phyloP scores from a whole-genome alignment of 208 protist species.

The Leishmania martiniquensis region DNA sequence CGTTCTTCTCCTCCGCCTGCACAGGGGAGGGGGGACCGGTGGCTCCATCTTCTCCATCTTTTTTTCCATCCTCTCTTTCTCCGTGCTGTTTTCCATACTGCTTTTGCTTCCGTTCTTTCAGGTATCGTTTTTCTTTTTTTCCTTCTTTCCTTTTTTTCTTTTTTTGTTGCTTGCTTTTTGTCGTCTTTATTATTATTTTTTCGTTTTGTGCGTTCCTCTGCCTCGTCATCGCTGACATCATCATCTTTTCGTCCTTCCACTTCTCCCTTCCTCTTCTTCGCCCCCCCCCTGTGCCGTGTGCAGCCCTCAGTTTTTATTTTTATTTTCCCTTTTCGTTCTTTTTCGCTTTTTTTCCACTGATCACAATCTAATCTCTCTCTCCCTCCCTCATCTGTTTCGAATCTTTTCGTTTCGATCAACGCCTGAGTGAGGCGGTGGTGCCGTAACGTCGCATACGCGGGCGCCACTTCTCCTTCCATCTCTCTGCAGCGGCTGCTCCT shows the following conservation, averaged over 20 bases:
- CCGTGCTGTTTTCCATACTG: neutral
- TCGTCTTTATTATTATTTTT: neutral
- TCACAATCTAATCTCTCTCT: neutral
- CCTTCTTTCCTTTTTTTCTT: neutral
- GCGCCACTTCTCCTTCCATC: neutral
- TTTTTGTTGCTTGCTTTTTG: too few relatives aligned
- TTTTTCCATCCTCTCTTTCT: constrained; percentile 7
- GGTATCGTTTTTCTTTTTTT: neutral
- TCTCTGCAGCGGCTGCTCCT: neutral
- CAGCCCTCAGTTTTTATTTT: neutral
- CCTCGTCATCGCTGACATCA: neutral
- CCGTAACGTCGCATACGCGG: neutral
- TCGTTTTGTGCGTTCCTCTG: neutral
- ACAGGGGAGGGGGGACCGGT: too few relatives aligned
- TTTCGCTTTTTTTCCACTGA: neutral
- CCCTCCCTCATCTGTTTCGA: neutral
- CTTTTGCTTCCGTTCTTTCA: neutral
- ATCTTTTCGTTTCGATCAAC: neutral
- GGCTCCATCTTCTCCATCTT: constrained; percentile 11
- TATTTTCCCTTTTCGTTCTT: neutral
- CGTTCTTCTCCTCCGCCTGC: neutral
- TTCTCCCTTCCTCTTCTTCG: neutral
- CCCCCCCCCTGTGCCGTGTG: neutral
- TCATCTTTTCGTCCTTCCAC: neutral
- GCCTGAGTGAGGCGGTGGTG: neutral